A percentile compares a stretch with the other conserved stretches of the same genome.
These are phyloP conservation scores for Hypomontagnella submonticulosa DNA, from an alignment of 495 filamentous ascomycete genomes.

Conservation along the genomic window DNA sequence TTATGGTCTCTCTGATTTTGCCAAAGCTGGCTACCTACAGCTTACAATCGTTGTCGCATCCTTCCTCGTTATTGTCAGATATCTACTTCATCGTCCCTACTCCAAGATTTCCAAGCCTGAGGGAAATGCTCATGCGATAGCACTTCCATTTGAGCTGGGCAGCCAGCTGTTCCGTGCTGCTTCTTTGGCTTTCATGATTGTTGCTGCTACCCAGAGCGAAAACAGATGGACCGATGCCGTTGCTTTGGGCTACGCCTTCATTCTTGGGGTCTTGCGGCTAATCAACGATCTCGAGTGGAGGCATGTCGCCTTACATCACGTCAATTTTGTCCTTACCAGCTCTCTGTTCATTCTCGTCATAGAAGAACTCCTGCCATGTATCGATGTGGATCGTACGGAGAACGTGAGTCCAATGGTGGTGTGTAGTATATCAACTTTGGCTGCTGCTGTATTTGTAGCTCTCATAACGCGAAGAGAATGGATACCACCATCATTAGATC, in stretches of 20 bases:
- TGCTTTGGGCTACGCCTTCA: constrained; percentile 47
- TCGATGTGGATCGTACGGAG: constrained; percentile 38
- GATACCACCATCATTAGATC: constrained; percentile 50
- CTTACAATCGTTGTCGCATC: constrained; percentile 43
- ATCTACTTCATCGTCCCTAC: constrained; percentile 43
- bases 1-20: constrained; percentile 40
- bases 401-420: constrained; percentile 36
- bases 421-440: constrained; percentile 43
- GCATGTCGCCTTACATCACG: constrained; percentile 52
- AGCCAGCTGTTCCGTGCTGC: constrained; percentile 49
- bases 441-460: constrained; percentile 48
- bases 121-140: constrained; percentile 44
- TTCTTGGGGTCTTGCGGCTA: constrained; percentile 52
- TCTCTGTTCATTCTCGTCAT: constrained; percentile 42
- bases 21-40: constrained; percentile 45
- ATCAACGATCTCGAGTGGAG: constrained; percentile 50
- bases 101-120: constrained; percentile 39
- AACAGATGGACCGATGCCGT: constrained; percentile 46
- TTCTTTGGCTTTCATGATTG: constrained; percentile 46
- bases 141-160: constrained; percentile 46
- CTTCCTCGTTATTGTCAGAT: constrained; percentile 41
- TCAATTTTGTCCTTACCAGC: constrained; percentile 48
- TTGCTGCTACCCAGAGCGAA: constrained; percentile 34
- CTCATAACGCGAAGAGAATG: constrained; percentile 52
- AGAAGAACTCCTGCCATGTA: constrained; percentile 49